These are phyloP conservation scores for Zasmidium cellare DNA, from an alignment of 2,329 filamentous ascomycete species.

Conservation along the genomic window DNA sequence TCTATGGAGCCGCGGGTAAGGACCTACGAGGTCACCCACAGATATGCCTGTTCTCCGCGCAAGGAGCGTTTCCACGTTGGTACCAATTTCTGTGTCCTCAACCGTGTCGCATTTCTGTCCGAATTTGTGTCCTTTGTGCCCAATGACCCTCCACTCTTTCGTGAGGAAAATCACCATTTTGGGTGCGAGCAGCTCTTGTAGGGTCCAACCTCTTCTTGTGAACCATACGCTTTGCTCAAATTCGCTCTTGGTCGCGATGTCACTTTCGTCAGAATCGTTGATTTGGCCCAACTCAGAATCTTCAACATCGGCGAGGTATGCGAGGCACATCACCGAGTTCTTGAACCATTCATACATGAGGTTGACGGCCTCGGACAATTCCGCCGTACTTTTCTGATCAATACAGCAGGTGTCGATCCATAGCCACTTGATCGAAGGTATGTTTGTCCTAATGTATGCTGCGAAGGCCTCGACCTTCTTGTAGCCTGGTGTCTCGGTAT, in stretches of 20 bases:
- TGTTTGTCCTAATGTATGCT: slow-evolving; percentile 4
- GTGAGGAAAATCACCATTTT: slow-evolving; percentile 8
- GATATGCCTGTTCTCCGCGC: slow-evolving; percentile 13
- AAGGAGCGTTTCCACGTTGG: too few relatives aligned
- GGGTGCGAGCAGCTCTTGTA: slow-evolving; percentile 14
- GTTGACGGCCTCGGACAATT: slow-evolving; percentile 20
- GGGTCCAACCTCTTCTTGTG: slow-evolving; percentile 4
- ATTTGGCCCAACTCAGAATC: too few relatives aligned
- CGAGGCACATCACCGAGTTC: slow-evolving; percentile 17
- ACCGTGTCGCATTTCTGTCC: slow-evolving; percentile 2
- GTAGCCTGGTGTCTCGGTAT: slow-evolving; percentile 2
- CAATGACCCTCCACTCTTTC: slow-evolving; percentile 9
- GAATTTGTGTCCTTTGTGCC: slow-evolving; percentile 3
- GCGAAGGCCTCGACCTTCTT: slow-evolving; percentile 8
- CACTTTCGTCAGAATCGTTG: too few relatives aligned
- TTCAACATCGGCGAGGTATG: slow-evolving; percentile 13
- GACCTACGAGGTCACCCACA: too few relatives aligned
- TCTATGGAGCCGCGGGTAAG: too few relatives aligned
- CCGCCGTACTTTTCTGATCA: slow-evolving; percentile 16
- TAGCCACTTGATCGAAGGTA: slow-evolving; percentile 6
- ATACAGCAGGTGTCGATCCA: slow-evolving; percentile 27
- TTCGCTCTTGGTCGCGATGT: too few relatives aligned
- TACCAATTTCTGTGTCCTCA: too few relatives aligned
- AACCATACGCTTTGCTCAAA: neutral
- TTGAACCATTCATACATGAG: slow-evolving; percentile 23